Evolutionary conservation across 129 eudicot species (phyloP).

Genomic region (Saussurea involucrata): DNA sequence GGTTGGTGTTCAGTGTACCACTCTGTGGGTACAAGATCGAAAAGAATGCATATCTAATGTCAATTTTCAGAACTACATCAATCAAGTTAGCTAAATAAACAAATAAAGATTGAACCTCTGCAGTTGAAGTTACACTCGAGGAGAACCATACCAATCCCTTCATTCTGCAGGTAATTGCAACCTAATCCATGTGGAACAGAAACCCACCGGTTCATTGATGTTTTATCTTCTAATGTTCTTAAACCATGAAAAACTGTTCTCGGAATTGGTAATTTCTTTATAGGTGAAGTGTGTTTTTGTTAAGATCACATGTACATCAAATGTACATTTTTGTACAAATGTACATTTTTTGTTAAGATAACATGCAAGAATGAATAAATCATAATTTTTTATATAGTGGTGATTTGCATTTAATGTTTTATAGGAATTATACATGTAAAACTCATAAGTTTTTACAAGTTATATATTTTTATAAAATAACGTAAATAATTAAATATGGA

Average conservation of each 20-base stretch:
- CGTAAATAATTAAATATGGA: no score
- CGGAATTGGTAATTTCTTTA: conserved; percentile 36
- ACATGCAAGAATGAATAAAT: no score
- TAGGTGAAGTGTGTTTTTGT: conserved; percentile 21
- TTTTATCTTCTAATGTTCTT: conserved; percentile 29
- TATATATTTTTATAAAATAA: no score
- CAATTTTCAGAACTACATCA: neutral
- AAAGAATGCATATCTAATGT: no score
- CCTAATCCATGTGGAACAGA: conserved; percentile 7
- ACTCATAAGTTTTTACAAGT: no score
- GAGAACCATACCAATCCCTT: conserved; percentile 68
- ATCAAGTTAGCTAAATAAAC: neutral
- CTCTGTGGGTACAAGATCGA: no score
- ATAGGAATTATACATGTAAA: no score
- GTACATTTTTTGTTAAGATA: no score
- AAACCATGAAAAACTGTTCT: conserved; percentile 35
- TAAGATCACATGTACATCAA: neutral
- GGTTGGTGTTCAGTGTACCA: no score
- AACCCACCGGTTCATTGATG: conserved; percentile 31
- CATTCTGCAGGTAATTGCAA: conserved; percentile 39
- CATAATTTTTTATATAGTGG: no score
- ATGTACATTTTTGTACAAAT: no score
- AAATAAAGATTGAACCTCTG: conserved; percentile 41
- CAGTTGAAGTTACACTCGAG: conserved; percentile 64
- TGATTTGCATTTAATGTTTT: no score